Conservation (phyloP, 148 eudicot species). For the Euryodendron excelsum region DNA sequence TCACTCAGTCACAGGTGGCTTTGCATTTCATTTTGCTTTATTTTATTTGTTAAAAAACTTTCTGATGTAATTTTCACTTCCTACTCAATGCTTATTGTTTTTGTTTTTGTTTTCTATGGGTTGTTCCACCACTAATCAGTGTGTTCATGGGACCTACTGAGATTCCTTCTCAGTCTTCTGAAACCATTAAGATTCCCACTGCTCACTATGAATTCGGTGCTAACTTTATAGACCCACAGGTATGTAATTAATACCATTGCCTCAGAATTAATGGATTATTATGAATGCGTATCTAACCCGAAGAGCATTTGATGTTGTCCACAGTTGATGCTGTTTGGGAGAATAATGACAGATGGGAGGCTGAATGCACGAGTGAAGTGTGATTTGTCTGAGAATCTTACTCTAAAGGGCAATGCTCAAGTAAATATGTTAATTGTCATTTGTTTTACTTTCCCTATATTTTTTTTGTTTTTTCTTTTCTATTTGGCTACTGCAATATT, state of each 20-base stretch:
- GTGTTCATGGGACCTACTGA: conserved; percentile 92
- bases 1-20: conserved; percentile 90
- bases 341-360: conserved; percentile 84
- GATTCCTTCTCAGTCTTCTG: conserved; percentile 77
- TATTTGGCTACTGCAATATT: not conserved
- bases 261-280: not conserved
- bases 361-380: conserved; percentile 80
- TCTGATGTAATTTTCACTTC: not conserved
- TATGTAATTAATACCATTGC: conserved; percentile 19
- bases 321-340: conserved; percentile 94
- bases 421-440: conserved; percentile 30
- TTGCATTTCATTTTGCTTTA: not conserved
- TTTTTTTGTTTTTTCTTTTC: not conserved
- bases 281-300: conserved; percentile 1
- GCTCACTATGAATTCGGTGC: conserved; percentile 97
- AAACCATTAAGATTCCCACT: conserved; percentile 84
- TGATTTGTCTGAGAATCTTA: conserved; percentile 82
- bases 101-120: not conserved
- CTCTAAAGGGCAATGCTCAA: conserved; percentile 74
- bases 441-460: not conserved
- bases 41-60: not conserved
- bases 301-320: conserved; percentile 7
- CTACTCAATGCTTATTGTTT: not conserved
- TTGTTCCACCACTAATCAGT: conserved; percentile 37
- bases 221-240: conserved; percentile 86